Evolutionary conservation across 257 asterid species (phyloP).

Genomic region (Jasminum sambac): DNA sequence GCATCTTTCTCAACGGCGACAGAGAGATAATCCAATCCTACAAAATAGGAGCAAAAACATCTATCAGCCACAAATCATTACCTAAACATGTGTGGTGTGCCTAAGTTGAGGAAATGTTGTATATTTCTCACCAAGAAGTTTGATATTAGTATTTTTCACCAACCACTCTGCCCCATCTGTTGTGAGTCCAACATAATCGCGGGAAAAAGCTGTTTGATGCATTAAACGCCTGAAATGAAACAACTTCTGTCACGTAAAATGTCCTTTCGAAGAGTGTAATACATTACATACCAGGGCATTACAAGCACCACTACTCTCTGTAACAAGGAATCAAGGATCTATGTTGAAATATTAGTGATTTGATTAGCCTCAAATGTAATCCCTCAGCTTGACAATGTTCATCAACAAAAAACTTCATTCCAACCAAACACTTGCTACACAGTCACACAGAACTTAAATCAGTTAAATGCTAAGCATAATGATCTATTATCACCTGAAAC

Average conservation of each 20-base stretch:
- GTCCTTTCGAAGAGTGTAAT: not conserved
- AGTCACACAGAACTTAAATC: not conserved
- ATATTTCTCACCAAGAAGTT: conserved; percentile 30
- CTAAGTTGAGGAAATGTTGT: not conserved
- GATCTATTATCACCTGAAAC: not conserved
- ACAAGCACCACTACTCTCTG: too few relatives aligned
- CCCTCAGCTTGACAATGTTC: not conserved
- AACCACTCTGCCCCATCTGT: conserved; percentile 35
- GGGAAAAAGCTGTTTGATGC: conserved; percentile 15
- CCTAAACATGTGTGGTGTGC: too few relatives aligned
- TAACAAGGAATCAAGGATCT: not conserved
- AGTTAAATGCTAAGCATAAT: not conserved
- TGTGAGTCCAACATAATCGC: conserved; percentile 27
- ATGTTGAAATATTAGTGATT: not conserved
- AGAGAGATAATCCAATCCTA: conserved; percentile 41
- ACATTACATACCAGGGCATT: too few relatives aligned
- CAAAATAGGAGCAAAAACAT: not conserved
- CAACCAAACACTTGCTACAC: not conserved
- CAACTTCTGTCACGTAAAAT: not conserved
- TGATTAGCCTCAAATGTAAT: not conserved
- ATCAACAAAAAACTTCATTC: not conserved
- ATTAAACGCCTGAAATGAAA: conserved; percentile 26
- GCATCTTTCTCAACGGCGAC: conserved; percentile 7
- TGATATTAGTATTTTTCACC: conserved; percentile 29
- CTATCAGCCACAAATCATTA: not conserved